Conservation (phyloP, 2,329 filamentous ascomycete species). For the Didymosphaeria variabile region DNA sequence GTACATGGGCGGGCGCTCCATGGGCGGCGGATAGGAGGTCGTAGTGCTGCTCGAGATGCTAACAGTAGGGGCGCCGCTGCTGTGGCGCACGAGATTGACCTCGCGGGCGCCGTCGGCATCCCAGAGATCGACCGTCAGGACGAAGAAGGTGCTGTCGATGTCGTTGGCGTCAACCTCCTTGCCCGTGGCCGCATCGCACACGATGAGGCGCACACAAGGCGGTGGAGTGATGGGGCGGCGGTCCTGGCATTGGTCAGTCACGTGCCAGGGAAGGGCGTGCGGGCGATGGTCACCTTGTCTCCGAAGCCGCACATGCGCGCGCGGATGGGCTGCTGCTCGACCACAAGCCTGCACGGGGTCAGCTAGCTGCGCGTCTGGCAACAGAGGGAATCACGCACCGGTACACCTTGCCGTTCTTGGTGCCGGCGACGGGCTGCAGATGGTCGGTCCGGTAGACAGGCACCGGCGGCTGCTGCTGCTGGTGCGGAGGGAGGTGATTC, state of each 20-base stretch:
- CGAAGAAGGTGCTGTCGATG: slow-evolving; percentile 73
- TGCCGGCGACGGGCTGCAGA: slow-evolving; percentile 18
- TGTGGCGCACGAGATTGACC: slow-evolving; percentile 74
- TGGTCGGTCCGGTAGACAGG: slow-evolving; percentile 9
- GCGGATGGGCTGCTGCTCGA: slow-evolving; percentile 89
- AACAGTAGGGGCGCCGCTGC: slow-evolving; percentile 67
- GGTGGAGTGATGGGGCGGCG: slow-evolving; percentile 95
- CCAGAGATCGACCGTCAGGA: slow-evolving; percentile 76
- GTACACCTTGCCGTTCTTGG: slow-evolving; percentile 28
- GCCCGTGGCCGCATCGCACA: slow-evolving; percentile 76
- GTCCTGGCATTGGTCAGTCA: slow-evolving; percentile 67
- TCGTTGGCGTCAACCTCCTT: slow-evolving; percentile 84
- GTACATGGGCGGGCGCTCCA: slow-evolving; percentile 45
- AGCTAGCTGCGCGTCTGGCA: slow-evolving; percentile 4
- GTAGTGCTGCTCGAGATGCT: slow-evolving; percentile 84
- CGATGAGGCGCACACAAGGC: slow-evolving; percentile 85
- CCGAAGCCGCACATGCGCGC: slow-evolving; percentile 99
- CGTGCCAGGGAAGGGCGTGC: slow-evolving; percentile 22
- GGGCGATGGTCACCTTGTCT: slow-evolving; percentile 75
- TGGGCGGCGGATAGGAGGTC: slow-evolving; percentile 74
- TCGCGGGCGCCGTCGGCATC: slow-evolving; percentile 67
- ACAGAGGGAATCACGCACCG: slow-evolving; percentile 15
- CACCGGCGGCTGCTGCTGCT: slow-evolving; percentile 9
- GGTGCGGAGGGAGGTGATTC: slow-evolving; percentile 21
- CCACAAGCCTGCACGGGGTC: slow-evolving; percentile 68